Conservation (phyloP, 441 rosid species). For the Aquilaria agallochum region DNA sequence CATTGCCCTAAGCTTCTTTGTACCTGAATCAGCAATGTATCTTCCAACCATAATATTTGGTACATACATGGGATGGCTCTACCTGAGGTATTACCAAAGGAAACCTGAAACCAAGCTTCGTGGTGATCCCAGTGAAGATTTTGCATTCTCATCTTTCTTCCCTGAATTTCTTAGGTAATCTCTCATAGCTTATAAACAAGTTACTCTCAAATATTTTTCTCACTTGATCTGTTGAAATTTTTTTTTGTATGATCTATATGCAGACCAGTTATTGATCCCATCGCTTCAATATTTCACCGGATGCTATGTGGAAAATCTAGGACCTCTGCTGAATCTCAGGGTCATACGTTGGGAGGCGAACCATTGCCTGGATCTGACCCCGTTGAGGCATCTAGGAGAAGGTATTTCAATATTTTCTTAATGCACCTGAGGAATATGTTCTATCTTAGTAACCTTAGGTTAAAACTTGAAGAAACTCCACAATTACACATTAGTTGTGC, state of each 20-base stretch:
- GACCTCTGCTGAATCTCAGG: slow-evolving; percentile 39
- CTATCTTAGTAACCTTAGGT: too few relatives aligned
- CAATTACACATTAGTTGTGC: too few relatives aligned
- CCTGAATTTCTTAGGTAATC: slow-evolving; percentile 80
- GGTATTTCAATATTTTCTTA: slow-evolving; percentile 31
- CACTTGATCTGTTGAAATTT: background rate
- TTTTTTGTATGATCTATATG: slow-evolving; percentile 12
- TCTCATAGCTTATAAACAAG: slow-evolving; percentile 5
- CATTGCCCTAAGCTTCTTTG: slow-evolving; percentile 71
- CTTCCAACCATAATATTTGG: slow-evolving; percentile 92
- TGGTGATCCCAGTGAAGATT: slow-evolving; percentile 97
- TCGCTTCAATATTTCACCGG: slow-evolving; percentile 74
- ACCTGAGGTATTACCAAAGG: slow-evolving; percentile 84
- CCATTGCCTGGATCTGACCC: slow-evolving; percentile 93
- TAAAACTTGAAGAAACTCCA: too few relatives aligned
- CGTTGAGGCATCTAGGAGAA: slow-evolving; percentile 91
- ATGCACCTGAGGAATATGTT: too few relatives aligned
- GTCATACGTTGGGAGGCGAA: slow-evolving; percentile 51
- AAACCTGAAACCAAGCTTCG: slow-evolving; percentile 82
- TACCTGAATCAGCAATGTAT: slow-evolving; percentile 57
- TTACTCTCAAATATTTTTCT: slow-evolving; percentile 1
- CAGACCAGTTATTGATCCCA: slow-evolving; percentile 80
- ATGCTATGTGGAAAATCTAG: slow-evolving; percentile 76
- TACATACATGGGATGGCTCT: slow-evolving; percentile 86
- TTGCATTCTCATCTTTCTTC: slow-evolving; percentile 88